Evolutionary conservation across 768 basidiomycete species (phyloP), one percentile per base, ranked within the genome.

Genomic region (Phanerodontia chrysosporium): DNA sequence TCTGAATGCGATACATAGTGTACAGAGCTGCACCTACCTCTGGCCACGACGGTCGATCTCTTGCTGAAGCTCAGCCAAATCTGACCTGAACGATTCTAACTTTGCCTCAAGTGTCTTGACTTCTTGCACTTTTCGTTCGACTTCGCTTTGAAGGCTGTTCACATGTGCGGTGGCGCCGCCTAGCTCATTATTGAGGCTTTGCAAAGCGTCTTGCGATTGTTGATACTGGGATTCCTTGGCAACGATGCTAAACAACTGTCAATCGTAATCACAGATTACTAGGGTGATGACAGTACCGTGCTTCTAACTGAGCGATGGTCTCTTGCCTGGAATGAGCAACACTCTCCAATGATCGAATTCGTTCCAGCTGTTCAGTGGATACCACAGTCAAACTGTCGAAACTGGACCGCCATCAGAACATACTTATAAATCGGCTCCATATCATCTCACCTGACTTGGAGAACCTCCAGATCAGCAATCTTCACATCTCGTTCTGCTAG

Each of bases 381-480:
- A 10, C 16, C 32, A 16, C 29, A 18, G 30, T 48, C n/a, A 36
- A 10, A 42, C 51, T 24, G 30, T 61, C 32, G 28, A 61, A 28
- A n/a, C 48, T 45, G 22, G 25, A 8, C 21, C 12, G 10, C 2
- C 3, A 9, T 25, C 10, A 10, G 24, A 46, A 3, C n/a, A 30
- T 16, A 24, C 44, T n/a, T 13, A 10, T 13, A 27, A 13, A 14
- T 14, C n/a, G 7, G 42, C 6, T 48, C 6, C 13, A 29, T 30
- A 13, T 14, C 9, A 3, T 53, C 58, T 24, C 56, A 69, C 68
- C 63, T 60, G 0, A 52, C 55, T 24, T 64, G 36, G 12, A 57
- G 27, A 4, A 24, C 25, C 18, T 51, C 27, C 1, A 69, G 46
- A 24, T 59, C 44, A 7, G 36, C 12, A 6, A 69, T 57, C 2